These are phyloP conservation scores for Apiotrichum porosum DNA, from an alignment of 1,284 basidiomycete genomes.

Conservation along the genomic window DNA sequence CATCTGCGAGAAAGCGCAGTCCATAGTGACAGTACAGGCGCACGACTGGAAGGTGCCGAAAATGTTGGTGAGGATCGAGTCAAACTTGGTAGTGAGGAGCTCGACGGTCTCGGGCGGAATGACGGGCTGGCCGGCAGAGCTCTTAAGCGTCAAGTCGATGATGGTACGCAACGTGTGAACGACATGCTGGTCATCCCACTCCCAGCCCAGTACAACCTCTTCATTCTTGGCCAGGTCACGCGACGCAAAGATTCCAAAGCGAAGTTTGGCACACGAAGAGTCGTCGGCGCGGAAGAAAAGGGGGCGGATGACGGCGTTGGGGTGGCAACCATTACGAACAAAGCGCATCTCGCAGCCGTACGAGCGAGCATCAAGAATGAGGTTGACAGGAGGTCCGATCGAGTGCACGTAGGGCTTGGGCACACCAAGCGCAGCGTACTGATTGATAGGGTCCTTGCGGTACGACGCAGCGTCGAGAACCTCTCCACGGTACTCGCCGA, in stretches of 20 bases:
- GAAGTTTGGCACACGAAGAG: constrained; percentile 51
- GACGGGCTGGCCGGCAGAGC: constrained; percentile 16
- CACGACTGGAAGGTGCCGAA: constrained; percentile 70
- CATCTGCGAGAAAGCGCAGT: constrained; percentile 66
- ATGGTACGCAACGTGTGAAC: constrained; percentile 62
- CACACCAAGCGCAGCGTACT: constrained; percentile 53
- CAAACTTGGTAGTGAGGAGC: constrained; percentile 57
- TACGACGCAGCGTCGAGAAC: constrained; percentile 40
- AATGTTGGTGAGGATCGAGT: constrained; percentile 66
- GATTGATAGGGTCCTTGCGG: constrained; percentile 53
- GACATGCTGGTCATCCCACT: constrained; percentile 90
- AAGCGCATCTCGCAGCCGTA: constrained; percentile 72
- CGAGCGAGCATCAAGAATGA: constrained; percentile 76
- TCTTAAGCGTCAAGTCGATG: constrained; percentile 27
- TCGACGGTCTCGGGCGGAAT: constrained; percentile 18
- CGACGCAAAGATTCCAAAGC: constrained; percentile 79
- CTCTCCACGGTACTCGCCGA: constrained; percentile 46
- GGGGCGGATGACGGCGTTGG: constrained; percentile 80
- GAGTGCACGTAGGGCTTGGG: constrained; percentile 69
- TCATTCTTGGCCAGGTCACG: constrained; percentile 71
- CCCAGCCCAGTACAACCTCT: constrained; percentile 89
- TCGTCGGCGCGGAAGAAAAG: constrained; percentile 52
- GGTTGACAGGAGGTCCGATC: constrained; percentile 69
- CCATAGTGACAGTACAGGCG: constrained; percentile 62
- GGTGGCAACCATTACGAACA: constrained; percentile 76